Base-by-base conservation (phyloP, 2,329 filamentous ascomycete species). In the Ilyonectria sp. region DNA sequence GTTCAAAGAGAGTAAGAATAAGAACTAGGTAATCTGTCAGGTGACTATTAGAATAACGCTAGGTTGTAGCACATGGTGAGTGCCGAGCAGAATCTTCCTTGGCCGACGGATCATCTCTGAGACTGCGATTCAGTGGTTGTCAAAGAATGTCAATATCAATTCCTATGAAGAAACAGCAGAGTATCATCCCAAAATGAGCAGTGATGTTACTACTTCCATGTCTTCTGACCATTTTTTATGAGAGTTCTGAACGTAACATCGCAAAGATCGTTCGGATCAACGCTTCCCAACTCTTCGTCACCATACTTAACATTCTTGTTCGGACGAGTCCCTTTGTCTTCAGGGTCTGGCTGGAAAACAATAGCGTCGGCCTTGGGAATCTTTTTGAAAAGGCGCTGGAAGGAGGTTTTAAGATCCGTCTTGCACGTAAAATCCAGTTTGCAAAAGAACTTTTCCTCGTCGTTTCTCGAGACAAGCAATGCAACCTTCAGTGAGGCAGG, bases 401-500 rank as follows among this genome's bases (percentile, higher is more conserved):
- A 9, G 1, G 47, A 49, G 2, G 50, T 68, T 21, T 37, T 35
- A 21, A 15, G 8, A 31, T 62, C 65, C 1, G 63, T 50, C 29
- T 61, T 67, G 63, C 56, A 60, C 26, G 5, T 69, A 66, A 2
- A 10, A 26, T 0, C 29, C 6, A 17, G 66, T 52, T 0, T 65
- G 60, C 15, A 33, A 2, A 6, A 33, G 31, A 33, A 33, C 44
- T 49, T 23, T 57, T 47, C 33, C 66, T 59, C 0, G 59, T 31
- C 9, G 46, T 23, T 0, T 33, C 31, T 33, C 3, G 31, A 33
- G 31, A 33, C 31, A 33, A 33, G 31, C 31, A 69, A 23, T 2
- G 66, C 68, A 1, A 68, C 47, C 10, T 35, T n/a, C 2, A 69
- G 33, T 0, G 55, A 69, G 4, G 57, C 29, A 2, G 65, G 67